A percentile compares a stretch with the other conserved stretches of the same genome.
Conservation (phyloP, 768 basidiomycete species). For the Termitomyces sp. region DNA sequence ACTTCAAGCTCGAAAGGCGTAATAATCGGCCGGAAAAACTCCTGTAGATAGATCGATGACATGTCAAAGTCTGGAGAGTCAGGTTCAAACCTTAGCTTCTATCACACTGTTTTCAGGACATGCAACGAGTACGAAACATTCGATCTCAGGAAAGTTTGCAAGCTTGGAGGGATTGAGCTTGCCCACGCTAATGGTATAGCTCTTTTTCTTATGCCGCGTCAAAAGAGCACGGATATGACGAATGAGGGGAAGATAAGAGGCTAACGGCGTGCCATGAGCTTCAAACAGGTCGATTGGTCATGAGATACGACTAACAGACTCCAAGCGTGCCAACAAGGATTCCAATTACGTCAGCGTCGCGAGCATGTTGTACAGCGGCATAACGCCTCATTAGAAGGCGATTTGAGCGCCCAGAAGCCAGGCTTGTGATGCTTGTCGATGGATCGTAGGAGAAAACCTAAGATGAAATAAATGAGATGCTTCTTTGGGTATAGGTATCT, state of each 20-base stretch:
- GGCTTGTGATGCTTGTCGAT: conserved; percentile 28
- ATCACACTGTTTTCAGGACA: conserved; percentile 90
- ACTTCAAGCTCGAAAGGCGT: conserved; percentile 90
- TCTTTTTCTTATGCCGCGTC: conserved; percentile 69
- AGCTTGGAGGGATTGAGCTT: conserved; percentile 93
- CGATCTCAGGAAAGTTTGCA: conserved; percentile 93
- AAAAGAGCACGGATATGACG: conserved; percentile 72
- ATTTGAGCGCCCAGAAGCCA: conserved; percentile 71
- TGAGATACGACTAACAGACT: conserved; percentile 47
- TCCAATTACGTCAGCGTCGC: conserved; percentile 91
- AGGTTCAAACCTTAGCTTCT: conserved; percentile 51
- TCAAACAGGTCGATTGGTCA: background rate
- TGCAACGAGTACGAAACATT: conserved; percentile 92
- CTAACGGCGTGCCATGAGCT: conserved; percentile 27
- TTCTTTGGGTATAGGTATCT: background rate
- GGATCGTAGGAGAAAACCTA: conserved; percentile 83
- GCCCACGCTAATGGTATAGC: conserved; percentile 92
- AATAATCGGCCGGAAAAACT: conserved; percentile 86
- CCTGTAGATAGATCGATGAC: conserved; percentile 35
- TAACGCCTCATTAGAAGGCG: conserved; percentile 87
- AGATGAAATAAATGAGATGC: background rate
- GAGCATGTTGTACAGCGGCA: conserved; percentile 77
- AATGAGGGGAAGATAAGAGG: conserved; percentile 83
- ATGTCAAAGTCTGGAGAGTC: background rate
- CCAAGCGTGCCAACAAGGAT: conserved; percentile 94